A percentile compares a stretch with the other conserved stretches of the same genome.
phyloP scores from a whole-genome alignment of 177 flowering plant species.

The Vitis hybrid region DNA sequence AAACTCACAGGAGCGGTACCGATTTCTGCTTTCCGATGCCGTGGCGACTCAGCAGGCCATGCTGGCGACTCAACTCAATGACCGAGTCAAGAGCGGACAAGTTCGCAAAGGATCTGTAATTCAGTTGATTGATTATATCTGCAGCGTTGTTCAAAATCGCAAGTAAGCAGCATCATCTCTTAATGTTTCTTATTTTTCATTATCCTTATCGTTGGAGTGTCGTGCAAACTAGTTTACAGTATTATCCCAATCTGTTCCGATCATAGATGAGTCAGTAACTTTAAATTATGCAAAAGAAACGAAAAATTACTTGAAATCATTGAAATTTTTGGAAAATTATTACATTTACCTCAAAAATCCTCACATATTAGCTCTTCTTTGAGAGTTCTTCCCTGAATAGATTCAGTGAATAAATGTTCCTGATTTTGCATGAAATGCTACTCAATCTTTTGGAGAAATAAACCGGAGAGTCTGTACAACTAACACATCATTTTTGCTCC shows the following conservation, averaged over 20 bases:
- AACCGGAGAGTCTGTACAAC: no score
- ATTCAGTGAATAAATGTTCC: no score
- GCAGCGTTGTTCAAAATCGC: slow-evolving; percentile 74
- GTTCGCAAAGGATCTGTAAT: slow-evolving; percentile 77
- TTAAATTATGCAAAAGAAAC: no score
- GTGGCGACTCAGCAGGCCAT: slow-evolving; percentile 72
- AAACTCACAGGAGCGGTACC: slow-evolving; percentile 65
- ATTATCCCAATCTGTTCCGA: no score
- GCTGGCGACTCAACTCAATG: slow-evolving; percentile 92
- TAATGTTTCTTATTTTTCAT: not conserved
- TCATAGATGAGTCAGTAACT: no score
- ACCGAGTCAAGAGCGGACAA: slow-evolving; percentile 53
- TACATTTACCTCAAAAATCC: no score
- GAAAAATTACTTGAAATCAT: no score
- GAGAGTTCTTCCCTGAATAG: no score
- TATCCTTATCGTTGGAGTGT: not conserved
- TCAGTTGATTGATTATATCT: slow-evolving; percentile 87
- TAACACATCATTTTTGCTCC: not conserved
- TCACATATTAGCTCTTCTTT: no score
- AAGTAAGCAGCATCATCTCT: slow-evolving; percentile 39
- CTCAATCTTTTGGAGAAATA: no score
- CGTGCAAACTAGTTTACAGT: not conserved
- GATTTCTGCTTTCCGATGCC: slow-evolving; percentile 73
- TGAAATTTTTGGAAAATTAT: no score
- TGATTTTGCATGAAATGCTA: no score